Evolutionary conservation across 2,329 filamentous ascomycete species (phyloP).

Genomic region (Pyricularia pennisetigena): DNA sequence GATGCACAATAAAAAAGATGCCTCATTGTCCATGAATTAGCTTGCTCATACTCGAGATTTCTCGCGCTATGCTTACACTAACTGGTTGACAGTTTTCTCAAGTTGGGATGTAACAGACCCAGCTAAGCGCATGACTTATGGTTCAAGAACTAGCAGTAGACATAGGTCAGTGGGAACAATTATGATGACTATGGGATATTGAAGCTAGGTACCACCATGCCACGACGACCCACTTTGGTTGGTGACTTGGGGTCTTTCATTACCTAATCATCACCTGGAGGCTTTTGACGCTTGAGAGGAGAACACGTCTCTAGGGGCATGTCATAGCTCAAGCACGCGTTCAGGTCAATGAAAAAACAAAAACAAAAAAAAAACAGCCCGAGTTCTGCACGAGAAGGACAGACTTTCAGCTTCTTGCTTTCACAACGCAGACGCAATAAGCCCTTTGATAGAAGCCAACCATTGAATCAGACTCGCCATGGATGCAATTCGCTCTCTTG

Average conservation of each 20-base stretch:
- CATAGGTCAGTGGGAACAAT: too few relatives aligned
- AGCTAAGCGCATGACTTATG: too few relatives aligned
- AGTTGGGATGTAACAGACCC: too few relatives aligned
- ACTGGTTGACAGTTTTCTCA: too few relatives aligned
- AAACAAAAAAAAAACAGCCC: neutral
- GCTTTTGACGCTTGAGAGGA: too few relatives aligned
- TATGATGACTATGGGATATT: too few relatives aligned
- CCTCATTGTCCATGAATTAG: neutral
- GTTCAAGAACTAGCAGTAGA: too few relatives aligned
- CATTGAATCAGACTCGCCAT: slow-evolving; percentile 24
- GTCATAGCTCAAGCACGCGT: neutral
- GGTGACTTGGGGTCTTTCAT: neutral
- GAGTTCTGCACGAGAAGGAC: neutral
- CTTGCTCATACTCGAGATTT: neutral
- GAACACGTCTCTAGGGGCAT: neutral
- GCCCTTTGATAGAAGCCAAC: neutral
- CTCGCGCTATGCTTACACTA: too few relatives aligned
- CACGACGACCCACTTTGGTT: too few relatives aligned
- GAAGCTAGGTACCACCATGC: too few relatives aligned
- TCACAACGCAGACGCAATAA: neutral
- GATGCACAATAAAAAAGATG: neutral
- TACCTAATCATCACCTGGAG: neutral
- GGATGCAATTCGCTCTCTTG: slow-evolving; percentile 50
- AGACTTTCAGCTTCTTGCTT: neutral
- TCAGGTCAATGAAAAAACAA: too few relatives aligned